Evolutionary conservation across 2,329 filamentous ascomycete species (phyloP).

Genomic region (Curvularia spicifera): DNA sequence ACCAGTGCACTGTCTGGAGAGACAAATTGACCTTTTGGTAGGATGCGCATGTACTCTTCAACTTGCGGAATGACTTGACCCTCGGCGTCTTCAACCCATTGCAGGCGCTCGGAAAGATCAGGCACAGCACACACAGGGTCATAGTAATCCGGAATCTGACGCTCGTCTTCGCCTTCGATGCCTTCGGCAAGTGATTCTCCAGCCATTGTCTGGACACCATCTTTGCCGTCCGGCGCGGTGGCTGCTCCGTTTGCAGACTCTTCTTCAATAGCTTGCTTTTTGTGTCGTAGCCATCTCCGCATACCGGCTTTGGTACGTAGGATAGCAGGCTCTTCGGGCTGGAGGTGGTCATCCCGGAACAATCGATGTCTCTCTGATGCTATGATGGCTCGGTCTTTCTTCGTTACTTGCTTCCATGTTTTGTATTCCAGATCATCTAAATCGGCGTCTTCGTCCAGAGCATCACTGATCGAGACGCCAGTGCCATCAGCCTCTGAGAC

Average conservation of each 20-base stretch:
- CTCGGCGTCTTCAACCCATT: constrained; percentile 89
- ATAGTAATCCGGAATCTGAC: constrained; percentile 91
- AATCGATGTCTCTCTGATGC: constrained; percentile 86
- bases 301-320: constrained; percentile 86
- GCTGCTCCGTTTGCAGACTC: constrained; percentile 56
- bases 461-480: constrained; percentile 70
- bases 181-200: constrained; percentile 88
- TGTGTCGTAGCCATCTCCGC: constrained; percentile 82
- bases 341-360: constrained; percentile 84
- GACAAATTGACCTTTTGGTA: constrained; percentile 76
- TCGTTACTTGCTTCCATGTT: constrained; percentile 98
- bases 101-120: constrained; percentile 76
- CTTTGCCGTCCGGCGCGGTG: constrained; percentile 54
- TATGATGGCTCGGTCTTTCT: constrained; percentile 87
- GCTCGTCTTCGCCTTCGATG: constrained; percentile 82
- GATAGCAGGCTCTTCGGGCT: constrained; percentile 85
- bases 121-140: constrained; percentile 85
- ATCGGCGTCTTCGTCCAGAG: constrained; percentile 75
- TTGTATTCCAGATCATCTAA: constrained; percentile 92
- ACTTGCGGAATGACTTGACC: constrained; percentile 87
- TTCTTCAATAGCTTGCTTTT: constrained; percentile 66
- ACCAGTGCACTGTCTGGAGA: constrained; percentile 76
- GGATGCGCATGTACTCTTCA: constrained; percentile 80
- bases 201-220: constrained; percentile 57
- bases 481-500: constrained; percentile 83